Percentiles rank a stretch among this genome's conserved stretches.
Conservation (phyloP, 2,329 filamentous ascomycete species). For the Berkeleyomyces rouxiae region DNA sequence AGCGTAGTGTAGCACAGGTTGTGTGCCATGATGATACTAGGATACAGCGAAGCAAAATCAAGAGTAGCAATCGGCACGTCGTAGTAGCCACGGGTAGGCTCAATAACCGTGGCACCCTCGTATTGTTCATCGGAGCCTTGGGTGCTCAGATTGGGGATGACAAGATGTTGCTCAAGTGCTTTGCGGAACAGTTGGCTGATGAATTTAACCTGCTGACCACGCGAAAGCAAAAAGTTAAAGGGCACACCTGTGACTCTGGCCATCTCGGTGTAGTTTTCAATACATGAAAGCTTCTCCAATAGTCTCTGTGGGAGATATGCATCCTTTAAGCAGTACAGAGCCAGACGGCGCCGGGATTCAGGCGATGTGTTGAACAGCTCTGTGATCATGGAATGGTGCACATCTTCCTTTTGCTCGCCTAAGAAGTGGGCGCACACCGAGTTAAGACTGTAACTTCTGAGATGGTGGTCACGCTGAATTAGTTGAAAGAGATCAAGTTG, state of each 20-base stretch:
- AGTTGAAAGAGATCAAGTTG: slow-evolving; percentile 91
- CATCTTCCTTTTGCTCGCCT: slow-evolving; percentile 95
- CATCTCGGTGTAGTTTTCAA: slow-evolving; percentile 99
- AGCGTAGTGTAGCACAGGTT: slow-evolving; percentile 96
- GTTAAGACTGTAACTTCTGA: slow-evolving; percentile 93
- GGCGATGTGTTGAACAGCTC: slow-evolving; percentile 93
- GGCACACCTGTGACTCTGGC: slow-evolving; percentile 96
- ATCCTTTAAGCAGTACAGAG: slow-evolving; percentile 94
- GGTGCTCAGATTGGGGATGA: slow-evolving; percentile 71
- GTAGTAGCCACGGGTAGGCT: slow-evolving; percentile 85
- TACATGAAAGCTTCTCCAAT: slow-evolving; percentile 93
- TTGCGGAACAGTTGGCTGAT: slow-evolving; percentile 95
- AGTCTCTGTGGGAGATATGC: slow-evolving; percentile 85
- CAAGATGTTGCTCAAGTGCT: slow-evolving; percentile 77
- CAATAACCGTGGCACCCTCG: slow-evolving; percentile 94
- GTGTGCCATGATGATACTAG: slow-evolving; percentile 96
- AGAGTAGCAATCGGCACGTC: slow-evolving; percentile 89
- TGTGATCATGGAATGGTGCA: slow-evolving; percentile 98
- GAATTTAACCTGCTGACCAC: slow-evolving; percentile 95
- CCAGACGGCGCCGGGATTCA: slow-evolving; percentile 76
- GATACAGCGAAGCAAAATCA: slow-evolving; percentile 96
- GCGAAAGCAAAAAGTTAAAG: slow-evolving; percentile 82
- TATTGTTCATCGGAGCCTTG: slow-evolving; percentile 74
- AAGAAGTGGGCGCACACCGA: slow-evolving; percentile 90
- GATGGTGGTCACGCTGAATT: slow-evolving; percentile 83